Percentiles rank a stretch among this genome's conserved stretches.
These are phyloP conservation scores for Clavaria fumosa DNA, from an alignment of 768 basidiomycete genomes.

Conservation along the genomic window DNA sequence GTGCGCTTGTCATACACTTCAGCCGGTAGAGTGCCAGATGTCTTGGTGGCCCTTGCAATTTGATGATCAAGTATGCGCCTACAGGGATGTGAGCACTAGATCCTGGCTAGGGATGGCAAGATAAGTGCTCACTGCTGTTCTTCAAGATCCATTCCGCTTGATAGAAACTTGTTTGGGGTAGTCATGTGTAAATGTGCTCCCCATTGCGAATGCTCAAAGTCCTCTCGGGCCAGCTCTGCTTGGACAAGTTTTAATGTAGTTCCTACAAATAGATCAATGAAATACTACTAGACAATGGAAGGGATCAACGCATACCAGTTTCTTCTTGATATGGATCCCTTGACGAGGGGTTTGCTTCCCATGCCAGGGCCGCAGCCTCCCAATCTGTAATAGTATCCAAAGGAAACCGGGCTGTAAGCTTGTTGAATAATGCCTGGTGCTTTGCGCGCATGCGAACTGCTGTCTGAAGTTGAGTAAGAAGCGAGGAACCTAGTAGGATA, in stretches of 20 bases:
- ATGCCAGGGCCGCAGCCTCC: conserved; percentile 1
- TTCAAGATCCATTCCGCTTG: conserved; percentile 6
- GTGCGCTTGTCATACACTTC: conserved; percentile 3
- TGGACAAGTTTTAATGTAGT: no score
- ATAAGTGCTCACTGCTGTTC: conserved; percentile 8
- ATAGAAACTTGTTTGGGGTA: conserved; percentile 3
- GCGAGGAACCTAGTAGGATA: neutral
- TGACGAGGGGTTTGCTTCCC: conserved; percentile 1
- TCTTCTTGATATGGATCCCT: conserved; percentile 5
- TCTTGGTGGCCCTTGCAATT: neutral
- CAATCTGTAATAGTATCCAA: conserved; percentile 1
- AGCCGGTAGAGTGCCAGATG: neutral
- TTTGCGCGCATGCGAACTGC: neutral
- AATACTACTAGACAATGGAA: neutral
- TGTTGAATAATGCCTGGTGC: neutral
- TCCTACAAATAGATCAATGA: no score
- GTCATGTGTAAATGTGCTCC: neutral
- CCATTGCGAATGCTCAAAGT: neutral
- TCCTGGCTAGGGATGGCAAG: neutral
- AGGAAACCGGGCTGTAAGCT: neutral
- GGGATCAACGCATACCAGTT: neutral
- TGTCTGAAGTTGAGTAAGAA: conserved; percentile 1
- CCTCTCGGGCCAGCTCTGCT: no score
- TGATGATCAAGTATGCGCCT: neutral
- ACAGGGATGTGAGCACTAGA: neutral